Conservation (phyloP, 192 early-diverging fungal genomes). For the Backusella circina region DNA sequence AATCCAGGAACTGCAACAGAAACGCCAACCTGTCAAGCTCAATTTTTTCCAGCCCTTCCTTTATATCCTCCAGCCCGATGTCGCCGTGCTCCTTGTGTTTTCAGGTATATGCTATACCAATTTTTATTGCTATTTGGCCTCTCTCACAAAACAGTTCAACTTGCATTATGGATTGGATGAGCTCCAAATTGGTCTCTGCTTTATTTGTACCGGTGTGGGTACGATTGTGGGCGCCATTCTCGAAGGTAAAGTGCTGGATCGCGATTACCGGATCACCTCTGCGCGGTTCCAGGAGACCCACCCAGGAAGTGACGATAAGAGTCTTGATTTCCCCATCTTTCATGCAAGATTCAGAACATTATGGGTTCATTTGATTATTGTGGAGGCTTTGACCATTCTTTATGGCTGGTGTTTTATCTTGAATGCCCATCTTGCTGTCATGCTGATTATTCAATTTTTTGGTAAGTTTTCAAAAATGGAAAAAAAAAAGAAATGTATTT, state of each 20-base stretch:
- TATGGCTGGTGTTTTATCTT: neutral
- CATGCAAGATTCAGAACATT: constrained; percentile 19
- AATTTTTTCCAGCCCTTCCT: neutral
- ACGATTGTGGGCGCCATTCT: neutral
- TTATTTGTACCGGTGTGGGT: neutral
- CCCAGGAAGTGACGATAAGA: neutral
- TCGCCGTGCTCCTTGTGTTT: neutral
- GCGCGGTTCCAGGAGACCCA: too few species aligned
- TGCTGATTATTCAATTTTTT: constrained; percentile 9
- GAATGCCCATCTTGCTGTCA: neutral
- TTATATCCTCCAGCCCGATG: neutral
- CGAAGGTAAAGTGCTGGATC: neutral
- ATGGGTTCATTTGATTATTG: constrained; percentile 14
- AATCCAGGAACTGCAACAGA: neutral
- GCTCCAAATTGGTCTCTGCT: neutral
- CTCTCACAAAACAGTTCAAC: neutral
- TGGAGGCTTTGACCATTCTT: constrained; percentile 7
- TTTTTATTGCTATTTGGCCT: neutral
- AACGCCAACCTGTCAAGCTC: neutral
- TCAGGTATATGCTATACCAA: neutral
- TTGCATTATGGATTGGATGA: neutral
- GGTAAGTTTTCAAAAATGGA: neutral
- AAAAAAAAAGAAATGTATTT: too few species aligned
- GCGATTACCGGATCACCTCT: neutral
- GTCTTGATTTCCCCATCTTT: constrained; percentile 8